Evolutionary conservation across 176 grass and related monocot genomes (phyloP), one percentile per base, ranked within the genome.

Genomic region (Coix lacrymajobi): DNA sequence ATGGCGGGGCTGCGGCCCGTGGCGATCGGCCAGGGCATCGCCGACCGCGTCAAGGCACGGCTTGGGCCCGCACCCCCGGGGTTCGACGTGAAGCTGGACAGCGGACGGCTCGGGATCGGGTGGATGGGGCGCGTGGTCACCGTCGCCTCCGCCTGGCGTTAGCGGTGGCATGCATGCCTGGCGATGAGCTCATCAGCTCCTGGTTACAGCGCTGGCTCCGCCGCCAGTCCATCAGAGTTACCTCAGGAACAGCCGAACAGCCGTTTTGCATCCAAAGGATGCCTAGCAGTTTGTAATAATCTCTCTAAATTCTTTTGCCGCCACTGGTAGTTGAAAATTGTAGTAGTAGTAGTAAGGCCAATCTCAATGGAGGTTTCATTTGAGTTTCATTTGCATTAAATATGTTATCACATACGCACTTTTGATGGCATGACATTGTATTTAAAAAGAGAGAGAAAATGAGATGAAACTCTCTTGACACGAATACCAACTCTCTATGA

Each of bases 71-170:
- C 78, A 6, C 4, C 85, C 16, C 33, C 65, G 15, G 79, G 89
- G 4, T 88, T 97, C 82, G 84, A 61, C 74, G 78, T 97, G 7
- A 97, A 88, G 49, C 71, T 80, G 16, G 91, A 97, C 38, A 81
- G 69, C 30, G 94, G 91, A 22, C 49, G 87, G 45, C 82, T 98
- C 45, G 88, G 87, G 33, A 65, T 98, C 11, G 82, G 79, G 4
- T 98, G 91, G 92, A 86, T 57, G 85, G 89, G 87, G 60, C 96
- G 92, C 75, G 84, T 88, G 24, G 69, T 98, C 56, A 87, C 92
- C 65, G 87, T 98, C 46, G 91, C 91, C 45, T 98, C 96, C 46
- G 87, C 90, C 20, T 98, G 92, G 92, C 73, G 83, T 46, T 98
- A 91, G 83, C 30, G 57, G 16, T 44, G 1, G 11, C 66, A n/a